A percentile compares a stretch with the other conserved stretches of the same genome.
phyloP scores from a whole-genome alignment of 345 rosid species.

The Acer saccharum region DNA sequence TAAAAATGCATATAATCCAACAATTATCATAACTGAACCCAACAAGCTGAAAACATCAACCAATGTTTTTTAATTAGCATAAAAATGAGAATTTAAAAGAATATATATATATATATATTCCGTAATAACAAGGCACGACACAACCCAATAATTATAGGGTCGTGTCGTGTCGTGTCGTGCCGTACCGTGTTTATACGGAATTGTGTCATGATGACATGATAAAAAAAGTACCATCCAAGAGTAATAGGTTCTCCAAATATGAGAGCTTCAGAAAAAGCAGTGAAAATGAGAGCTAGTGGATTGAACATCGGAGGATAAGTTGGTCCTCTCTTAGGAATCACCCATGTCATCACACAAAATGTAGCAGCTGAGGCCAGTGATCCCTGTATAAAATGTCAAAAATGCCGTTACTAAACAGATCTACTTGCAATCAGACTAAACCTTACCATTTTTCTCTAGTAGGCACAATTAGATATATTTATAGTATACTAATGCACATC shows the following conservation, averaged over 20 bases:
- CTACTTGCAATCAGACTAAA: not conserved
- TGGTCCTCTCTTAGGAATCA: slow-evolving; percentile 47
- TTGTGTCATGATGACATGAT: too few species aligned
- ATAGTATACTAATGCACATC: too few species aligned
- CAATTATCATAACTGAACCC: slow-evolving; percentile 39
- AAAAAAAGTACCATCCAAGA: slow-evolving; percentile 18
- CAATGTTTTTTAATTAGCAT: not conserved
- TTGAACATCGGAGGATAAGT: slow-evolving; percentile 60
- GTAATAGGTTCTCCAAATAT: slow-evolving; percentile 35
- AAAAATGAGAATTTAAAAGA: not conserved
- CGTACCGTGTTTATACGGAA: too few species aligned
- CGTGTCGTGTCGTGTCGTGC: too few species aligned
- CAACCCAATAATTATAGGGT: too few species aligned
- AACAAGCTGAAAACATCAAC: slow-evolving; percentile 30
- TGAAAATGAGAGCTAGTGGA: slow-evolving; percentile 45
- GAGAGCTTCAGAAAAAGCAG: slow-evolving; percentile 38
- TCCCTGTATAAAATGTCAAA: slow-evolving; percentile 33
- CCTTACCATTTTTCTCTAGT: not conserved
- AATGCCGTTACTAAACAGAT: too few species aligned
- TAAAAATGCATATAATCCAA: slow-evolving; percentile 48
- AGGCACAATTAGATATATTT: too few species aligned
- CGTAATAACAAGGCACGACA: too few species aligned
- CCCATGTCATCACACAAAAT: slow-evolving; percentile 35
- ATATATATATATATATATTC: not conserved
- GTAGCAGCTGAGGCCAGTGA: slow-evolving; percentile 41